Percentiles rank a stretch among this genome's conserved stretches.
Evolutionary conservation across 805 yeast species (phyloP).

Genomic region (Grigorovia yakushimaensis): DNA sequence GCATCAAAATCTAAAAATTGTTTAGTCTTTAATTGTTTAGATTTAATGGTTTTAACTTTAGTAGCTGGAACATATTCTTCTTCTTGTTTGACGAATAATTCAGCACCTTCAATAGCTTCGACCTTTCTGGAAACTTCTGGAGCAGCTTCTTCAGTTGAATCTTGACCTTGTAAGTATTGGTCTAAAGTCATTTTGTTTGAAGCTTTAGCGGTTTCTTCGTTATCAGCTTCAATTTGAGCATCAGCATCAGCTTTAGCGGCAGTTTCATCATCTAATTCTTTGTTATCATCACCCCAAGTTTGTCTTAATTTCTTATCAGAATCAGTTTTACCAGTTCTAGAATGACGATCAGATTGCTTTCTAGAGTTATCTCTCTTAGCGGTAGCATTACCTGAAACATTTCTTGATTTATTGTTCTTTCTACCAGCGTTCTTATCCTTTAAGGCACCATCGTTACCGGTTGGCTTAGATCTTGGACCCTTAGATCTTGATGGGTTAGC

Average conservation of each 20-base stretch:
- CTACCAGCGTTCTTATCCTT: constrained; percentile 67
- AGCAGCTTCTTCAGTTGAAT: constrained; percentile 38
- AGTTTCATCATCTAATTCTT: constrained; percentile 54
- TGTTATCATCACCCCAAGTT: constrained; percentile 81
- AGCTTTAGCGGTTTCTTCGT: constrained; percentile 32
- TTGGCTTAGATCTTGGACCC: constrained; percentile 55
- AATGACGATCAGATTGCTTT: constrained; percentile 65
- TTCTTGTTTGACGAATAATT: constrained; percentile 54
- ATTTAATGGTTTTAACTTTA: constrained; percentile 54
- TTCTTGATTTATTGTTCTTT: constrained; percentile 39
- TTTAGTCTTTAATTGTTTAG: constrained; percentile 78
- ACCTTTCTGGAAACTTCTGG: constrained; percentile 29
- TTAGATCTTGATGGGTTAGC: constrained; percentile 75
- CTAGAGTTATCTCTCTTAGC: constrained; percentile 47
- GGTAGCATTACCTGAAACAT: constrained; percentile 43
- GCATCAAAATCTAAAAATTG: constrained; percentile 65
- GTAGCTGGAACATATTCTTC: constrained; percentile 53
- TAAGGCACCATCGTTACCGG: constrained; percentile 87
- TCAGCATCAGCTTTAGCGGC: constrained; percentile 57
- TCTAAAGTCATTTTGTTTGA: constrained; percentile 57
- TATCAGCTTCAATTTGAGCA: constrained; percentile 49
- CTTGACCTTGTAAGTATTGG: constrained; percentile 56
- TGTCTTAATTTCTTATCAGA: constrained; percentile 72
- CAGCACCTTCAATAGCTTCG: constrained; percentile 33
- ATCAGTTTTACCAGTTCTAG: constrained; percentile 76